phyloP scores from a whole-genome alignment of 768 basidiomycete species.

The Dioszegia crocea region DNA sequence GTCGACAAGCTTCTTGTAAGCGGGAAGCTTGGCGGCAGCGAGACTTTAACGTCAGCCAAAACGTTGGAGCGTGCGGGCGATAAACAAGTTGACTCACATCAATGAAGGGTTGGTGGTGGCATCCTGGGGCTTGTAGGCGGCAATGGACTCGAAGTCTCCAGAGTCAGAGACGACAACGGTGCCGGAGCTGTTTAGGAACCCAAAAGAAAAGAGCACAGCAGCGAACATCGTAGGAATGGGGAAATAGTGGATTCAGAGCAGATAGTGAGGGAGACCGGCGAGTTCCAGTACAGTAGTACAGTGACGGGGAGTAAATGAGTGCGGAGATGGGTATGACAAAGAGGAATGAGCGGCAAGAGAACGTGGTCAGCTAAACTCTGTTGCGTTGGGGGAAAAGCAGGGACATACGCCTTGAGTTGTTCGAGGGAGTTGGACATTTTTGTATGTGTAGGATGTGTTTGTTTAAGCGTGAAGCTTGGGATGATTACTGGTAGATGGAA shows the following conservation, averaged over 20 bases:
- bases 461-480: not conserved
- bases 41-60: slow-evolving; percentile 56
- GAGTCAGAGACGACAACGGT: slow-evolving; percentile 97
- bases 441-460: slow-evolving; percentile 2
- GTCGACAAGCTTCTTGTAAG: slow-evolving; percentile 62
- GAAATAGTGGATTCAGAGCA: too few relatives aligned
- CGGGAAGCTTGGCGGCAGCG: slow-evolving; percentile 82
- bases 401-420: slow-evolving; percentile 42
- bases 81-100: slow-evolving; percentile 39
- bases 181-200: slow-evolving; percentile 57
- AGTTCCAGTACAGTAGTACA: too few relatives aligned
- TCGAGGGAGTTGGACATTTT: slow-evolving; percentile 43
- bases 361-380: slow-evolving; percentile 8
- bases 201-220: not conserved
- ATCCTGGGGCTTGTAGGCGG: slow-evolving; percentile 96
- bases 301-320: too few relatives aligned
- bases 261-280: too few relatives aligned
- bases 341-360: not conserved
- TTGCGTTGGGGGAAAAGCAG: not conserved
- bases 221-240: not conserved
- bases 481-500: not conserved
- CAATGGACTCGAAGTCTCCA: slow-evolving; percentile 93
- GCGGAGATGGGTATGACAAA: not conserved
- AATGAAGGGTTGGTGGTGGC: slow-evolving; percentile 97
- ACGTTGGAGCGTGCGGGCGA: not conserved